phyloP scores from a whole-genome alignment of 2,329 filamentous ascomycete genomes.

The Arthrobotrys sinensis region DNA sequence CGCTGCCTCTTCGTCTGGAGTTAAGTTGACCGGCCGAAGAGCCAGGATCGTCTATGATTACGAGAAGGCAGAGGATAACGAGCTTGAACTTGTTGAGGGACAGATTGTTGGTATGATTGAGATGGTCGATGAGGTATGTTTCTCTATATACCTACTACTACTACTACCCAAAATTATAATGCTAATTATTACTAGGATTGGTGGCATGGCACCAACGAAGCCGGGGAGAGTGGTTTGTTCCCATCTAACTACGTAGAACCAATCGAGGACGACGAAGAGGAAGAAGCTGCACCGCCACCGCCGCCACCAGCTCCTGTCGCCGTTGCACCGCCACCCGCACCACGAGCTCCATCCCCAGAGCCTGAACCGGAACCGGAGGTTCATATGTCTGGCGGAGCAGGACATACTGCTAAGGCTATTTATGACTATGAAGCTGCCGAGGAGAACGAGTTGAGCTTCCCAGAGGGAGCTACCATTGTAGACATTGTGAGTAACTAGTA shows the following conservation, averaged over 20 bases:
- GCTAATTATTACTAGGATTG: constrained; percentile 74
- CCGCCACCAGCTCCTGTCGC: constrained; percentile 13
- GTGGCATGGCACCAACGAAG: constrained; percentile 95
- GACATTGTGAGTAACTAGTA: constrained; percentile 75
- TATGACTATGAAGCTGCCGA: constrained; percentile 98
- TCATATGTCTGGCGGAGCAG: constrained; percentile 66
- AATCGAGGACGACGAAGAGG: constrained; percentile 66
- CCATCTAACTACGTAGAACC: constrained; percentile 95
- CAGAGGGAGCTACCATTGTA: constrained; percentile 86
- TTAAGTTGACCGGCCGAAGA: constrained; percentile 72
- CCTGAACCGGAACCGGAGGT: constrained; percentile 67
- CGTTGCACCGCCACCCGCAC: constrained; percentile 35
- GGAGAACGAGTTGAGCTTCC: constrained; percentile 89
- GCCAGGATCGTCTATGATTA: constrained; percentile 94
- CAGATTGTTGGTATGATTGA: constrained; percentile 92
- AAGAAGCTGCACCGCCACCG: constrained; percentile 58
- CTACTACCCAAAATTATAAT: not conserved
- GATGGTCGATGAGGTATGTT: constrained; percentile 83
- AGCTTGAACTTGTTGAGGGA: constrained; percentile 90
- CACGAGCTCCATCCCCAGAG: constrained; percentile 9
- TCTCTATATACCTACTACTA: not conserved
- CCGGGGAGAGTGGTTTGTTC: constrained; percentile 90
- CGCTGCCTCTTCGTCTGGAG: constrained; percentile 67
- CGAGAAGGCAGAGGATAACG: constrained; percentile 97
- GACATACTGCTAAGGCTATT: constrained; percentile 83